Evolutionary conservation across 2,329 filamentous ascomycete species (phyloP).

Genomic region (Fonsecaea monophora): DNA sequence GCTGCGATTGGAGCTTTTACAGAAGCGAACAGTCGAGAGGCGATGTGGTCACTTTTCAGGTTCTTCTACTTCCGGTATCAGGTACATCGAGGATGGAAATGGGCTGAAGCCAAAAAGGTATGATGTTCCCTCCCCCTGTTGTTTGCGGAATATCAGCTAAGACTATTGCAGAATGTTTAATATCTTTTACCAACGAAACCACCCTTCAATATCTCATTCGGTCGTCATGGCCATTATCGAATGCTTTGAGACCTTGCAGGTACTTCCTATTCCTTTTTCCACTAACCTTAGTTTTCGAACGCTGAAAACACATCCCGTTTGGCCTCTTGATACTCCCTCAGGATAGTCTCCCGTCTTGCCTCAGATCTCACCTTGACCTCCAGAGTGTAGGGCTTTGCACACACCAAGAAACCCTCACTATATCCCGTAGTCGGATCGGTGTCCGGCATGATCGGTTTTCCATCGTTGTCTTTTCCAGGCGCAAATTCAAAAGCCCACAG

Average conservation of each 20-base stretch:
- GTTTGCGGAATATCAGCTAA: constrained; percentile 4
- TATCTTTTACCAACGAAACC: constrained; percentile 5
- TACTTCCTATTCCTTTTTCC: constrained; percentile 5
- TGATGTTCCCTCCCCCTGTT: neutral
- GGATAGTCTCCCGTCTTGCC: constrained; percentile 44
- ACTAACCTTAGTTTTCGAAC: constrained; percentile 29
- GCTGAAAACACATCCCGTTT: constrained; percentile 41
- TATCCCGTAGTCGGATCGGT: constrained; percentile 49
- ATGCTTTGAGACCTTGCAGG: constrained; percentile 6
- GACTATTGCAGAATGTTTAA: constrained; percentile 19
- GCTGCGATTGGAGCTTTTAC: neutral
- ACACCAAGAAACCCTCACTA: constrained; percentile 46
- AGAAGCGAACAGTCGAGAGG: neutral
- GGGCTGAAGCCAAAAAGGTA: constrained; percentile 31
- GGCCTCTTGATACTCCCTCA: constrained; percentile 43
- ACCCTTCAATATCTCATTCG: neutral
- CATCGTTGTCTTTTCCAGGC: constrained; percentile 36
- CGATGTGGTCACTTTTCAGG: neutral
- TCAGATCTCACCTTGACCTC: constrained; percentile 42
- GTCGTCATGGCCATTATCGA: neutral
- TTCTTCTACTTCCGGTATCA: constrained; percentile 6
- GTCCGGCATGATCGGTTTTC: constrained; percentile 42
- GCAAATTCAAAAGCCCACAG: constrained; percentile 46
- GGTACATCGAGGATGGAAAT: constrained; percentile 33
- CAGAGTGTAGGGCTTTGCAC: constrained; percentile 46